Conservation (phyloP, 768 basidiomycete genomes). For the Mycena latifolia region DNA sequence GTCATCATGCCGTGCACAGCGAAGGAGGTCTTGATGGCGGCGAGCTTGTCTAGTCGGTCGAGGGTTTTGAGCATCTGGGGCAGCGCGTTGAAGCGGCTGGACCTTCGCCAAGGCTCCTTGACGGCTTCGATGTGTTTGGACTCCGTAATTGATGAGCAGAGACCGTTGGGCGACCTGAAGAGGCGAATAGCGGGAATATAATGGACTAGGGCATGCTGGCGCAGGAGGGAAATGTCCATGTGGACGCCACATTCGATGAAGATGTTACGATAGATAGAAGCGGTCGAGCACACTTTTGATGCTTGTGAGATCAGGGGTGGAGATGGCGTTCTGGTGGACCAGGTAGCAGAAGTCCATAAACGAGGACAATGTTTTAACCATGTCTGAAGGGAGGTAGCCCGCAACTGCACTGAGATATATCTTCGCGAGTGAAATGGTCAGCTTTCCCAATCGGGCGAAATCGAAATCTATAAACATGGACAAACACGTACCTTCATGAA, state of each 20-base stretch:
- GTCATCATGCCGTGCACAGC: neutral
- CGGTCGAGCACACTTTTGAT: neutral
- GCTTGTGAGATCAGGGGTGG: neutral
- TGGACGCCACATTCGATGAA: neutral
- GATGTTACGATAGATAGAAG: neutral
- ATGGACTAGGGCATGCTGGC: neutral
- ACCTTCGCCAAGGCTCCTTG: slow-evolving; percentile 47
- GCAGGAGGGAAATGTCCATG: neutral
- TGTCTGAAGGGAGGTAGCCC: neutral
- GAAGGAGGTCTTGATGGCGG: neutral
- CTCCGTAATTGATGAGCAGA: slow-evolving; percentile 52
- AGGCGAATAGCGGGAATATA: slow-evolving; percentile 27
- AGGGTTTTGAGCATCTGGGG: slow-evolving; percentile 47
- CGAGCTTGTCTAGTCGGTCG: slow-evolving; percentile 40
- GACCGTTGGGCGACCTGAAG: slow-evolving; percentile 45
- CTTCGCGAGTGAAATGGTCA: neutral
- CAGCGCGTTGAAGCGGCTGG: slow-evolving; percentile 41
- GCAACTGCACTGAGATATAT: neutral
- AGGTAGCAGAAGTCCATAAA: neutral
- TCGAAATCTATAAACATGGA: neutral
- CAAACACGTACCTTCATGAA: slow-evolving; percentile 46
- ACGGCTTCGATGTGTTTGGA: slow-evolving; percentile 49
- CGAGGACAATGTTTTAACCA: neutral
- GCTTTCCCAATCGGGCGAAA: too few species aligned
- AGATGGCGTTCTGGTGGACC: neutral